Evolutionary conservation across 805 yeast species (phyloP).

Genomic region (Yarrowia sp.): DNA sequence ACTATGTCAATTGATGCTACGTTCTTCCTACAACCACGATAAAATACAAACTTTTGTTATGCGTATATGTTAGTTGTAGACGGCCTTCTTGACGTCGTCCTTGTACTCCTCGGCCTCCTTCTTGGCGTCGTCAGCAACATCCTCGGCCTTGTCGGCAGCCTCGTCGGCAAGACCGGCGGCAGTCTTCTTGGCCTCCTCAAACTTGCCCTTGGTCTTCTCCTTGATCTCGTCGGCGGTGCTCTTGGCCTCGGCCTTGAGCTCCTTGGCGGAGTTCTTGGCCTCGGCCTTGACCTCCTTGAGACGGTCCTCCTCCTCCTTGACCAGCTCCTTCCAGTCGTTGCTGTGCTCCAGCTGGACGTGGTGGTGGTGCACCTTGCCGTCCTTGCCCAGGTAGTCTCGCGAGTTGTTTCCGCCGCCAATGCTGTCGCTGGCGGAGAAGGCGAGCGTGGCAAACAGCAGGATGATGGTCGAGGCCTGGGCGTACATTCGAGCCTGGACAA

Average conservation of each 20-base stretch:
- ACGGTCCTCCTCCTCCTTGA: slow-evolving; percentile 46
- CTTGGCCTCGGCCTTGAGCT: background rate
- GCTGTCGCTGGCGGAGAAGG: slow-evolving; percentile 8
- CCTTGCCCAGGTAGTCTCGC: slow-evolving; percentile 17
- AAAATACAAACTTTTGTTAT: background rate
- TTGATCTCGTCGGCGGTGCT: slow-evolving; percentile 18
- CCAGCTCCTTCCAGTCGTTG: slow-evolving; percentile 49
- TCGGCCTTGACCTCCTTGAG: background rate
- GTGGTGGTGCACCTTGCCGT: slow-evolving; percentile 21
- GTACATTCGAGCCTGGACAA: slow-evolving; percentile 88
- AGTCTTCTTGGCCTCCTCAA: slow-evolving; percentile 1
- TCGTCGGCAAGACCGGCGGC: background rate
- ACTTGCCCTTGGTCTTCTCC: slow-evolving; percentile 25
- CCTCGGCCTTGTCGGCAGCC: slow-evolving; percentile 9
- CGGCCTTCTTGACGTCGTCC: slow-evolving; percentile 17
- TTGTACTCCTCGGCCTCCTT: slow-evolving; percentile 7
- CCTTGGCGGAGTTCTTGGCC: background rate
- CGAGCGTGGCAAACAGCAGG: slow-evolving; percentile 36
- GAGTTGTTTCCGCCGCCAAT: slow-evolving; percentile 1
- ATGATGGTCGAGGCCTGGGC: slow-evolving; percentile 82
- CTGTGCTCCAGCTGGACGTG: slow-evolving; percentile 22
- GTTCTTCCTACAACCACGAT: background rate
- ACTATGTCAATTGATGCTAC: no score
- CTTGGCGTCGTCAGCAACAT: background rate
- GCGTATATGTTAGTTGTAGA: slow-evolving; percentile 7